Conservation (phyloP, 23 red algal species). For the Gracilaria gracilis region DNA sequence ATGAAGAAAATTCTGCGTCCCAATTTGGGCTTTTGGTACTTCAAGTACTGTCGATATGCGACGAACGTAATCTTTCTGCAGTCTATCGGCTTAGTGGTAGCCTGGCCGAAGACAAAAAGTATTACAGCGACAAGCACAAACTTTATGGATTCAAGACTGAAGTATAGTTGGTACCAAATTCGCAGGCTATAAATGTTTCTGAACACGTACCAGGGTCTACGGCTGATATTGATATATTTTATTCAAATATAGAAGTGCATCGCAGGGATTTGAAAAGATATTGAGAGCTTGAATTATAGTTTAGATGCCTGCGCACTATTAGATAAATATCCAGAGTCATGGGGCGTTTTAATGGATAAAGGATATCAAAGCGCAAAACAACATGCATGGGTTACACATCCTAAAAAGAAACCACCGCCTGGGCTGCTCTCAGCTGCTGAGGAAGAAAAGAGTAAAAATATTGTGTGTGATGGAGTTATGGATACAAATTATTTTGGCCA, state of each 20-base stretch:
- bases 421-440: no score
- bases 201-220: neutral
- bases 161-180: constrained; percentile 2
- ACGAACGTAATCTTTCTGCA: constrained; percentile 31
- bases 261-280: neutral
- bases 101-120: neutral
- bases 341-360: constrained; percentile 34
- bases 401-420: neutral
- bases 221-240: constrained; percentile 17
- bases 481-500: no score
- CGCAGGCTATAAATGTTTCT: neutral
- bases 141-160: constrained; percentile 25
- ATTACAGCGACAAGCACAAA: constrained; percentile 25
- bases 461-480: no score
- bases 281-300: neutral
- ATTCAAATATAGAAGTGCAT: neutral
- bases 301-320: neutral
- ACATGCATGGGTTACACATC: neutral
- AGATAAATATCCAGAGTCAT: neutral
- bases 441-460: no score
- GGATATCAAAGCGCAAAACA: constrained; percentile 26
- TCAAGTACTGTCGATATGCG: constrained; percentile 2
- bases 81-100: constrained; percentile 12
- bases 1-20: neutral
- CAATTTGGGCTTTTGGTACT: neutral